These are phyloP conservation scores for Chytriomyces confervae DNA, from an alignment of 192 early-diverging fungal genomes.

Conservation along the genomic window DNA sequence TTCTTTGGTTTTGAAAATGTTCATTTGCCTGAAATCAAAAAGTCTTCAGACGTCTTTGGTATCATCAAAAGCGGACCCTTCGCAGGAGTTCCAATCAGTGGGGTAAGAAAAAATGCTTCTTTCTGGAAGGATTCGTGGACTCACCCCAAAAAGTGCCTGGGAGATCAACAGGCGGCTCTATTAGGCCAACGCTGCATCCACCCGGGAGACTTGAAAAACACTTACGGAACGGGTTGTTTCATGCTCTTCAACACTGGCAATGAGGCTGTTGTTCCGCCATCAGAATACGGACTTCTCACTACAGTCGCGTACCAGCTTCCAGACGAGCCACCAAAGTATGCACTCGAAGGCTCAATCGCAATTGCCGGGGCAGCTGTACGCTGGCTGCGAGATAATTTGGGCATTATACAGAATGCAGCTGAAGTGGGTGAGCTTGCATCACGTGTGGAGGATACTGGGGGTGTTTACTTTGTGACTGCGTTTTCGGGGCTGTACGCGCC, in stretches of 20 bases:
- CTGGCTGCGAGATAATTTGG: slow-evolving; percentile 88
- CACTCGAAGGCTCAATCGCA: slow-evolving; percentile 90
- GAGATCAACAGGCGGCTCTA: slow-evolving; percentile 94
- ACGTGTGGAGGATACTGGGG: slow-evolving; percentile 74
- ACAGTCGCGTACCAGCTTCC: slow-evolving; percentile 88
- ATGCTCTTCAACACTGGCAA: slow-evolving; percentile 93
- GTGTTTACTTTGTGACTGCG: slow-evolving; percentile 95
- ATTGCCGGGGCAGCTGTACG: slow-evolving; percentile 90
- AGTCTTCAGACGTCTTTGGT: slow-evolving; percentile 83
- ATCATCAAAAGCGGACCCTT: slow-evolving; percentile 60
- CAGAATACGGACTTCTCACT: slow-evolving; percentile 84
- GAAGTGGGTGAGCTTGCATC: slow-evolving; percentile 79
- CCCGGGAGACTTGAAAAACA: slow-evolving; percentile 90
- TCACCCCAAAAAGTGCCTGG: slow-evolving; percentile 63
- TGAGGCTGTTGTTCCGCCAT: slow-evolving; percentile 63
- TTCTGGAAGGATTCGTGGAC: background rate
- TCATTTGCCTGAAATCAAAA: slow-evolving; percentile 78
- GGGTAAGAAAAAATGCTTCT: slow-evolving; percentile 38
- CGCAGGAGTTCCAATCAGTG: slow-evolving; percentile 78
- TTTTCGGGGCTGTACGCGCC: slow-evolving; percentile 94
- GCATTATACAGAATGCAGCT: slow-evolving; percentile 71
- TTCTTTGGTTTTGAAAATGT: slow-evolving; percentile 76
- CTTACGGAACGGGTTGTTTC: slow-evolving; percentile 96
- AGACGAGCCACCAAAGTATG: slow-evolving; percentile 74
- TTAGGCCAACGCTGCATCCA: slow-evolving; percentile 94